Percentiles rank a stretch among this genome's conserved stretches.
phyloP scores from a whole-genome alignment of 169 alveolate genomes.

The Babesia bovis region DNA sequence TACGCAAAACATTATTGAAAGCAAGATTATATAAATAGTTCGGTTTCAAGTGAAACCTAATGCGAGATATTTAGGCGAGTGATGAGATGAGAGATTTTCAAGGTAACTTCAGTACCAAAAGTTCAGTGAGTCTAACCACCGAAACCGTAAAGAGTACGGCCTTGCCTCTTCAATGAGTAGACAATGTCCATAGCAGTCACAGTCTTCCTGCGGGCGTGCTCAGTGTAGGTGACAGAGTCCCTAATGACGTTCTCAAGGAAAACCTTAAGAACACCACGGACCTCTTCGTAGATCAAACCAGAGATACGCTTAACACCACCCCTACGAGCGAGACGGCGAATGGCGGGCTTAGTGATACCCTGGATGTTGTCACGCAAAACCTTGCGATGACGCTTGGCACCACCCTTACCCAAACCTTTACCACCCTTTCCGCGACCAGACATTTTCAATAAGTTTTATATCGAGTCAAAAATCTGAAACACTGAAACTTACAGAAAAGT shows the following conservation, averaged over 20 bases:
- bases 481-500: constrained; percentile 63
- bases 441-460: constrained; percentile 78
- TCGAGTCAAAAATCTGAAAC: constrained; percentile 35
- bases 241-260: constrained; percentile 97
- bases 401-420: constrained; percentile 98
- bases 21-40: background rate
- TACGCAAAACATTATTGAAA: too few species aligned
- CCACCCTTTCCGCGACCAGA: constrained; percentile 98
- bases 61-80: constrained; percentile 31
- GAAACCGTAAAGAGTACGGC: constrained; percentile 99
- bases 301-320: constrained; percentile 99
- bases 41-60: constrained; percentile 74
- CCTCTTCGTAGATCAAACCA: constrained; percentile 98
- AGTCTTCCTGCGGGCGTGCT: constrained; percentile 99
- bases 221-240: constrained; percentile 99
- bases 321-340: constrained; percentile 99
- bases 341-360: constrained; percentile 99
- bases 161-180: constrained; percentile 99
- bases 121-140: constrained; percentile 90
- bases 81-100: constrained; percentile 42
- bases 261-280: constrained; percentile 96
- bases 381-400: constrained; percentile 97
- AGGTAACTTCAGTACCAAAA: background rate
- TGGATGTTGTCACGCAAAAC: constrained; percentile 95
- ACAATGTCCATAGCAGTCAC: constrained; percentile 99